Evolutionary conservation across 2,329 filamentous ascomycete species (phyloP).

Genomic region (Diaporthe aspalathi): DNA sequence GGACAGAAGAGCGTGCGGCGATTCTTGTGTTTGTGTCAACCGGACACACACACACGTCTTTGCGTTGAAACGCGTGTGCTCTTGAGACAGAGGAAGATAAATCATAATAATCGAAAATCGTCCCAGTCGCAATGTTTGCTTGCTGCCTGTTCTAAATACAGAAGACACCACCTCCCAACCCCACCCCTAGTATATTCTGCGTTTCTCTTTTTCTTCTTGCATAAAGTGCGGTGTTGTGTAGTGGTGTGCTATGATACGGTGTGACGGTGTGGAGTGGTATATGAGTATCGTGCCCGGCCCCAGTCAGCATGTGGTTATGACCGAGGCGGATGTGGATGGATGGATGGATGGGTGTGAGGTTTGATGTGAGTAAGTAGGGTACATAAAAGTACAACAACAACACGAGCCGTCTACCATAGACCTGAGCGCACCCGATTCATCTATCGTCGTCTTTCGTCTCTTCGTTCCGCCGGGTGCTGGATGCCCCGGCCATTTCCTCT

Average conservation of each 20-base stretch:
- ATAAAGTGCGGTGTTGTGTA: slow-evolving; percentile 1
- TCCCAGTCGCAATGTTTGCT: background rate
- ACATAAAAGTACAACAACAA: slow-evolving; percentile 35
- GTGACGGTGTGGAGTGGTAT: background rate
- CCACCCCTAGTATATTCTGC: too few relatives aligned
- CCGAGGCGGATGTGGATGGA: background rate
- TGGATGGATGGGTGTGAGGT: background rate
- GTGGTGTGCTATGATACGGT: background rate
- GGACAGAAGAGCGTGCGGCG: slow-evolving; percentile 4
- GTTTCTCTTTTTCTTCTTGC: background rate
- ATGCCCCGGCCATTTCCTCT: background rate
- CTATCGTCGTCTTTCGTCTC: slow-evolving; percentile 36
- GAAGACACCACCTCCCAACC: background rate
- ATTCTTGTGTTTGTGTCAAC: background rate
- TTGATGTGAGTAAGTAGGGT: slow-evolving; percentile 33
- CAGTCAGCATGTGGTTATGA: slow-evolving; percentile 4
- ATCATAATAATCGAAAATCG: slow-evolving; percentile 6
- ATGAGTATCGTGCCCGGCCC: slow-evolving; percentile 3
- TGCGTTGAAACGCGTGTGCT: background rate
- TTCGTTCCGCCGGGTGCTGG: background rate
- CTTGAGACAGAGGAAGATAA: background rate
- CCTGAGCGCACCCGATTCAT: slow-evolving; percentile 14
- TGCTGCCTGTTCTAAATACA: slow-evolving; percentile 24
- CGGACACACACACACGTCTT: background rate
- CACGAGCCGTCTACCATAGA: slow-evolving; percentile 22